Evolutionary conservation across 208 protist species (phyloP).

Genomic region (Acanthamoeba castellanii): DNA sequence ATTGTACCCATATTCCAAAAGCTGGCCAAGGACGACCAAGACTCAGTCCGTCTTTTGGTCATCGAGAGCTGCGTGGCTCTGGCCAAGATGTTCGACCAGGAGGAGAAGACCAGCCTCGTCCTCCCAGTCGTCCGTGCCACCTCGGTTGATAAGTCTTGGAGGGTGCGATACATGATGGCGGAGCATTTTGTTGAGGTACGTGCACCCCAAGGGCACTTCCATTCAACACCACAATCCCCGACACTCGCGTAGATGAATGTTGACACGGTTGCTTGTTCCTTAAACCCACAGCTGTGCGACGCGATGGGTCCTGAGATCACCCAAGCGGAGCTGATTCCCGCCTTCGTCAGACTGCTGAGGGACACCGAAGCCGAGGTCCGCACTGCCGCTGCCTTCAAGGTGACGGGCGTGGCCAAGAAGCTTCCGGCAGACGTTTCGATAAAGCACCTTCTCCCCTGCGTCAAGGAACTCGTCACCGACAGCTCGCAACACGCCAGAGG

Average conservation of each 20-base stretch:
- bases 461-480: slow-evolving; percentile 88
- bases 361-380: slow-evolving; percentile 94
- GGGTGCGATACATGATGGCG: slow-evolving; percentile 98
- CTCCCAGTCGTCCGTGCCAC: slow-evolving; percentile 91
- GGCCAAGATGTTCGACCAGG: slow-evolving; percentile 91
- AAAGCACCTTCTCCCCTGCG: slow-evolving; percentile 87
- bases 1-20: slow-evolving; percentile 93
- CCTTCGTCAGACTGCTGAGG: slow-evolving; percentile 89
- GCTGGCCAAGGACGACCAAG: slow-evolving; percentile 96
- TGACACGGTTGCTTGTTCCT: background rate
- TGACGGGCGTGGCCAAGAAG: slow-evolving; percentile 85
- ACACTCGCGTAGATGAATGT: background rate
- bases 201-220: background rate
- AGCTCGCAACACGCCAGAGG: slow-evolving; percentile 90
- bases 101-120: slow-evolving; percentile 91
- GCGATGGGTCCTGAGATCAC: slow-evolving; percentile 85
- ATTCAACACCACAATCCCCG: background rate
- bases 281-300: slow-evolving; percentile 66
- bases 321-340: slow-evolving; percentile 86
- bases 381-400: slow-evolving; percentile 90
- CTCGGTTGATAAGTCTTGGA: slow-evolving; percentile 96
- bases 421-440: slow-evolving; percentile 83
- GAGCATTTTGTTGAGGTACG: slow-evolving; percentile 92
- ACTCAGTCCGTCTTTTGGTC: slow-evolving; percentile 97
- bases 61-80: slow-evolving; percentile 94